Percentiles rank a stretch among this genome's conserved stretches.
Evolutionary conservation across 2,329 filamentous ascomycete genomes (phyloP).

Genomic region (Pezizomycotina sp.): DNA sequence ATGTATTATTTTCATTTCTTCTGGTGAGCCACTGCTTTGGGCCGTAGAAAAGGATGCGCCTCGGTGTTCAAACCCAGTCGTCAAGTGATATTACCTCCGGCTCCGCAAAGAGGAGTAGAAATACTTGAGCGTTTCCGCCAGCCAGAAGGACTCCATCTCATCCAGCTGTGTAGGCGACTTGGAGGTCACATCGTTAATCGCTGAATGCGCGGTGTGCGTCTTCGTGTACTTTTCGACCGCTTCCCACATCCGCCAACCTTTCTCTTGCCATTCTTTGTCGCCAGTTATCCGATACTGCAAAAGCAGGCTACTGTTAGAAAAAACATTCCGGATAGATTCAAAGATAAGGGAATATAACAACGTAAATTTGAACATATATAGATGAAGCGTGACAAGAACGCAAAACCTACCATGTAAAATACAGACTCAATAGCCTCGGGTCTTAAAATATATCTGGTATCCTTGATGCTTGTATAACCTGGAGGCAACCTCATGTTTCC

Average conservation of each 20-base stretch:
- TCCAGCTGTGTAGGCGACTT: slow-evolving; percentile 36
- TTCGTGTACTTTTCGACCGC: slow-evolving; percentile 50
- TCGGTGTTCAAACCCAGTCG: slow-evolving; percentile 49
- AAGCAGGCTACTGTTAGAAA: not conserved
- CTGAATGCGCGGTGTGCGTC: slow-evolving; percentile 51
- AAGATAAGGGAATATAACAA: too few species aligned
- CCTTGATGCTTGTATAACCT: slow-evolving; percentile 19
- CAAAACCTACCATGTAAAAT: slow-evolving; percentile 55
- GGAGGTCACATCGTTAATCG: slow-evolving; percentile 45
- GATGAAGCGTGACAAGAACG: too few species aligned
- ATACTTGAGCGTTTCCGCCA: slow-evolving; percentile 82
- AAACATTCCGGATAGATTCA: too few species aligned
- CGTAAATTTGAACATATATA: too few species aligned
- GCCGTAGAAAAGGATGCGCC: slow-evolving; percentile 41
- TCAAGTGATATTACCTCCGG: slow-evolving; percentile 50
- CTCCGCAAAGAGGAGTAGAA: slow-evolving; percentile 69
- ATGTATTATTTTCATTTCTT: not conserved
- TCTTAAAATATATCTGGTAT: slow-evolving; percentile 43
- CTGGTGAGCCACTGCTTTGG: slow-evolving; percentile 17
- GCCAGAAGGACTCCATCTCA: slow-evolving; percentile 79
- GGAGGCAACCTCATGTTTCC: slow-evolving; percentile 15
- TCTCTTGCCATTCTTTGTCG: slow-evolving; percentile 55
- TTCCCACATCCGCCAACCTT: slow-evolving; percentile 74
- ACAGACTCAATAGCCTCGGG: slow-evolving; percentile 70
- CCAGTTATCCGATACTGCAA: slow-evolving; percentile 69